These are phyloP conservation scores for Plenodomus lindquistii DNA, from an alignment of 2,329 filamentous ascomycete genomes.

Conservation along the genomic window DNA sequence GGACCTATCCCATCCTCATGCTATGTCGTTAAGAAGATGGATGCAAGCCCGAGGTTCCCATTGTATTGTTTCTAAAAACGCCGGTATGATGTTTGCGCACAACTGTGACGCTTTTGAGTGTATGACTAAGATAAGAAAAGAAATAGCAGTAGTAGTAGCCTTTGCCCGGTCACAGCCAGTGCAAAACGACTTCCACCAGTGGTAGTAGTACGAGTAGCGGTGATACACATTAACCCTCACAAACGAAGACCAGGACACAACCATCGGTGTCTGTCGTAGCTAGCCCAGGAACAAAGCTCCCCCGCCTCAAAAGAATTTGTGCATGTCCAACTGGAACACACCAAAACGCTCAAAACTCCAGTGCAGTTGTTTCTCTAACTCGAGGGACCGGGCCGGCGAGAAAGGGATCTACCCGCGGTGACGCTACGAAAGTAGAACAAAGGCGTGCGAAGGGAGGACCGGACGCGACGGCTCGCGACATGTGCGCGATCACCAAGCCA, in stretches of 20 bases:
- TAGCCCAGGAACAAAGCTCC: slow-evolving; percentile 13
- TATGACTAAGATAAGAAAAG: background rate
- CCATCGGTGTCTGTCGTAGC: slow-evolving; percentile 6
- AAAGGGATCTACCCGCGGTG: slow-evolving; percentile 10
- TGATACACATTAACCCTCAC: background rate
- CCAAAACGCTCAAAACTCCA: slow-evolving; percentile 31
- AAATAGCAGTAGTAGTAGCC: background rate
- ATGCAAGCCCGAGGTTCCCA: background rate
- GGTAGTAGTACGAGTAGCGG: background rate
- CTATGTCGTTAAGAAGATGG: background rate
- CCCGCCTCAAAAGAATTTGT: slow-evolving; percentile 17
- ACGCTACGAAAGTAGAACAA: slow-evolving; percentile 27
- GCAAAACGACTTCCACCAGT: background rate
- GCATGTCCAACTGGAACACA: slow-evolving; percentile 20
- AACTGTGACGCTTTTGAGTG: background rate
- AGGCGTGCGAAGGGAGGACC: slow-evolving; percentile 21
- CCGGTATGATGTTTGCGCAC: background rate
- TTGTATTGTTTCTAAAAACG: background rate
- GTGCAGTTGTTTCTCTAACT: slow-evolving; percentile 24
- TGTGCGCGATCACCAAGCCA: slow-evolving; percentile 13
- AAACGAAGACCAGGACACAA: background rate
- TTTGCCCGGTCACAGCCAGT: background rate
- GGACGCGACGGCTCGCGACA: slow-evolving; percentile 20
- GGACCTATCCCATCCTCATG: background rate
- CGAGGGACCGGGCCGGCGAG: slow-evolving; percentile 3